Evolutionary conservation across 23 red algal genomes (phyloP).

Genomic region (Gracilaria caudata): DNA sequence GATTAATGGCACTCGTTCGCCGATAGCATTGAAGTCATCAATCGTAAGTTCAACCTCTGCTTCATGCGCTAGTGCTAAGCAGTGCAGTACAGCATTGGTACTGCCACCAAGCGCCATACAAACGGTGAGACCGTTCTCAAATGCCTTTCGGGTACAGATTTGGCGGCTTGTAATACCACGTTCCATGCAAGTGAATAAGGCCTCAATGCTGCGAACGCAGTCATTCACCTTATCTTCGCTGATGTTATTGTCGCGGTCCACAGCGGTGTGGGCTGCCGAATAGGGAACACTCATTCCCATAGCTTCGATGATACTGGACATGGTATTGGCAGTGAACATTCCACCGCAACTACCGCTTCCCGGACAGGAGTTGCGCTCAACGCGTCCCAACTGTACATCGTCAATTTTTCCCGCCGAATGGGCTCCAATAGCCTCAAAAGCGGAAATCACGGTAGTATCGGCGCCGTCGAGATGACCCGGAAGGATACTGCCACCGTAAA

Average conservation of each 20-base stretch:
- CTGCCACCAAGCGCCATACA: slow-evolving; percentile 95
- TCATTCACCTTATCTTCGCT: slow-evolving; percentile 83
- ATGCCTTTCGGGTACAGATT: slow-evolving; percentile 89
- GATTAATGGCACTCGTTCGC: slow-evolving; percentile 84
- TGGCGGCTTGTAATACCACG: slow-evolving; percentile 84
- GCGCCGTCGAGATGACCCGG: slow-evolving; percentile 86
- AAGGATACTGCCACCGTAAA: slow-evolving; percentile 96
- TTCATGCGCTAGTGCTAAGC: slow-evolving; percentile 93
- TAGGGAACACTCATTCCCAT: slow-evolving; percentile 96
- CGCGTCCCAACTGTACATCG: slow-evolving; percentile 69
- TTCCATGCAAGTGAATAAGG: slow-evolving; percentile 97
- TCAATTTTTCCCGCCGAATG: slow-evolving; percentile 89
- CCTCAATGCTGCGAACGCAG: slow-evolving; percentile 77
- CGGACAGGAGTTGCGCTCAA: slow-evolving; percentile 89
- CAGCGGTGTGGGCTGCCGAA: slow-evolving; percentile 95
- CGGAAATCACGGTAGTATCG: slow-evolving; percentile 90
- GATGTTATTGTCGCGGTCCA: slow-evolving; percentile 72
- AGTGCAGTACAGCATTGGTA: slow-evolving; percentile 98
- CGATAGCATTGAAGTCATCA: slow-evolving; percentile 95
- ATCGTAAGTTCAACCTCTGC: slow-evolving; percentile 94
- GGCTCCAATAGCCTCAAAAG: slow-evolving; percentile 97
- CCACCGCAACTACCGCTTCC: slow-evolving; percentile 94
- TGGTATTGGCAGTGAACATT: slow-evolving; percentile 99
- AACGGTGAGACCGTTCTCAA: slow-evolving; percentile 97
- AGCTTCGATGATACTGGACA: slow-evolving; percentile 94